Percentiles rank a stretch among this genome's conserved stretches.
Evolutionary conservation across 2,329 filamentous ascomycete genomes (phyloP).

Genomic region (Fusarium neocosmosporiellum): DNA sequence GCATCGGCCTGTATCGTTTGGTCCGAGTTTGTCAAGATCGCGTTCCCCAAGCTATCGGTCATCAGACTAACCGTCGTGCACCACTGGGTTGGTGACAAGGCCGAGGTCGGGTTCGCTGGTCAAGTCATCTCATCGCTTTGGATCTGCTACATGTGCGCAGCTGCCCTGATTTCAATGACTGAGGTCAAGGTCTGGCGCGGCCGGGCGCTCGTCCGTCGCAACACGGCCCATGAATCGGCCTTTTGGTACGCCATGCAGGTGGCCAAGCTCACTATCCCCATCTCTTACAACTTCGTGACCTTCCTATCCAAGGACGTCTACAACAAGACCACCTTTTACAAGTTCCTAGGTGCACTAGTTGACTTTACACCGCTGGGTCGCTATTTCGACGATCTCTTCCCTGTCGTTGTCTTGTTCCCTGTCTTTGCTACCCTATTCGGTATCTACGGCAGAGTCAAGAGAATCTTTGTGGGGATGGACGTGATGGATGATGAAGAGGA

Average conservation of each 20-base stretch:
- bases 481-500: constrained; percentile 80
- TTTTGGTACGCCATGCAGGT: constrained; percentile 97
- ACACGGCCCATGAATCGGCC: constrained; percentile 92
- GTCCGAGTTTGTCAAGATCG: constrained; percentile 92
- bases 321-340: constrained; percentile 83
- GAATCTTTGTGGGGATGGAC: constrained; percentile 80
- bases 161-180: constrained; percentile 86
- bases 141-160: constrained; percentile 96
- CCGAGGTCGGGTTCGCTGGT: constrained; percentile 85
- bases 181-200: constrained; percentile 99
- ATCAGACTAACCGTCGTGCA: constrained; percentile 76
- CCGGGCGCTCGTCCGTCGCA: constrained; percentile 86
- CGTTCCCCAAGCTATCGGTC: constrained; percentile 80
- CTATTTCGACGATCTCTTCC: constrained; percentile 90
- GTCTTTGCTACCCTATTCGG: constrained; percentile 89
- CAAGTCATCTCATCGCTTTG: constrained; percentile 87
- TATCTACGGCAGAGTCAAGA: constrained; percentile 84
- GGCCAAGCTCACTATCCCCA: constrained; percentile 89
- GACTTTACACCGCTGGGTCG: constrained; percentile 84
- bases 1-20: constrained; percentile 89
- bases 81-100: constrained; percentile 76
- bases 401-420: constrained; percentile 86
- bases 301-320: constrained; percentile 82
- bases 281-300: constrained; percentile 97
- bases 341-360: constrained; percentile 85